phyloP scores from a whole-genome alignment of 1,139 yeast genomes.

The Debaryomyces subglobosus region DNA sequence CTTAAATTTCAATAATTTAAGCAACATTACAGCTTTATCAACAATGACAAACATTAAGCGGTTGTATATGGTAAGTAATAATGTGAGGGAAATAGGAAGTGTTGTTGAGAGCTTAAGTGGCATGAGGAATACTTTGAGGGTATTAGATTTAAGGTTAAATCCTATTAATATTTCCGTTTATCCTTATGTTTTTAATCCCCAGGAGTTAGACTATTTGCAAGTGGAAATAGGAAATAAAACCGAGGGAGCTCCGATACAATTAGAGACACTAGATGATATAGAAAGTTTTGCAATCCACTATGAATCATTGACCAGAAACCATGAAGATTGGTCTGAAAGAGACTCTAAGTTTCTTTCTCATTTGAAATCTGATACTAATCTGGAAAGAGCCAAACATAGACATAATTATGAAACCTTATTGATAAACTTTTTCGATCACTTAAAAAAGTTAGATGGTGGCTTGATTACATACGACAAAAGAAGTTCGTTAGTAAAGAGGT shows the following conservation, averaged over 20 bases:
- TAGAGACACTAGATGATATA: slow-evolving; percentile 49
- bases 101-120: slow-evolving; percentile 37
- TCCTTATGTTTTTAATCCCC: slow-evolving; percentile 56
- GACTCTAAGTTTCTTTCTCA: slow-evolving; percentile 31
- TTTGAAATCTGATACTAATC: slow-evolving; percentile 22
- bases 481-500: slow-evolving; percentile 19
- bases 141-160: slow-evolving; percentile 55
- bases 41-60: slow-evolving; percentile 38
- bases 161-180: slow-evolving; percentile 51
- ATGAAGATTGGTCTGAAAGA: slow-evolving; percentile 43
- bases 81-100: slow-evolving; percentile 35
- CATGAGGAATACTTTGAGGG: slow-evolving; percentile 35
- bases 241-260: slow-evolving; percentile 34
- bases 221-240: slow-evolving; percentile 12
- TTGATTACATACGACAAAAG: slow-evolving; percentile 26
- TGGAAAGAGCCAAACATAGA: slow-evolving; percentile 31
- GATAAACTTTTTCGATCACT: slow-evolving; percentile 36
- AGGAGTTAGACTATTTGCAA: slow-evolving; percentile 36
- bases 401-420: slow-evolving; percentile 42
- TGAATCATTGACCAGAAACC: slow-evolving; percentile 35
- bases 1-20: slow-evolving; percentile 51
- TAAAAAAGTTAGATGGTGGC: slow-evolving; percentile 47
- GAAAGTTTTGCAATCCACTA: slow-evolving; percentile 48
- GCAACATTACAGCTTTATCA: slow-evolving; percentile 29
- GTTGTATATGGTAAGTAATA: slow-evolving; percentile 51